Evolutionary conservation across 2,329 filamentous ascomycete genomes (phyloP), one percentile per base, ranked within the genome.

Genomic region (Uncinocarpus reesii): DNA sequence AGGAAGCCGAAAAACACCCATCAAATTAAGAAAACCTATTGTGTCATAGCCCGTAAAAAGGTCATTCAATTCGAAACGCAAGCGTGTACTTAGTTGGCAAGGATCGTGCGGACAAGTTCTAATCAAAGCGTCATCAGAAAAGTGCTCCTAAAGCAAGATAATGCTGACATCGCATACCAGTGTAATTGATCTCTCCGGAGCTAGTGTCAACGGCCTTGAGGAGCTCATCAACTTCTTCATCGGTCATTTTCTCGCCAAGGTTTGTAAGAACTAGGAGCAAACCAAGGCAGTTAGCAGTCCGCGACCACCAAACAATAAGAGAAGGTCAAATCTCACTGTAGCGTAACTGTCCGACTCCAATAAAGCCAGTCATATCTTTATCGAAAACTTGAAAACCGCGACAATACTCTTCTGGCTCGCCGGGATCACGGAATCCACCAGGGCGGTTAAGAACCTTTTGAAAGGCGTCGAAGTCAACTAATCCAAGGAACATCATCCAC

Each of bases 341-440:
- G 71, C 94, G 86, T 68, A 98, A 79, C 73, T 98, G 92, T 50
- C 92, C 92, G 56, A 96, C 90, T 49, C 90, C 92, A 65, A 98
- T 96, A 70, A 89, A 95, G 45, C 92, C 92, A 52, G 88, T 95
- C 80, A 95, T 84, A 67, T 98, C 92, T 73, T 98, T 98, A 72
- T 98, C 92, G 62, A 98, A 98, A 47, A 98, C 92, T 70, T 98
- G 92, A 76, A 98, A 98, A 48, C 92, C 92, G 54, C 90, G 86
- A 71, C 90, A 95, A 73, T 98, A 98, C 69, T 96, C 90, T 64
- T 96, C 90, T 34, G 92, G 90, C 72, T 95, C 89, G 65, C 92
- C 92, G 1, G 92, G 89, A 62, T 96, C 92, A 66, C 92, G 88
- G 84, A 98, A 98, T 61, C 92, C 92, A 65, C 89, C 89, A 29